Evolutionary conservation across 306 rosid species (phyloP), one percentile per base, ranked within the genome.

Genomic region (Crataegus laevigata): DNA sequence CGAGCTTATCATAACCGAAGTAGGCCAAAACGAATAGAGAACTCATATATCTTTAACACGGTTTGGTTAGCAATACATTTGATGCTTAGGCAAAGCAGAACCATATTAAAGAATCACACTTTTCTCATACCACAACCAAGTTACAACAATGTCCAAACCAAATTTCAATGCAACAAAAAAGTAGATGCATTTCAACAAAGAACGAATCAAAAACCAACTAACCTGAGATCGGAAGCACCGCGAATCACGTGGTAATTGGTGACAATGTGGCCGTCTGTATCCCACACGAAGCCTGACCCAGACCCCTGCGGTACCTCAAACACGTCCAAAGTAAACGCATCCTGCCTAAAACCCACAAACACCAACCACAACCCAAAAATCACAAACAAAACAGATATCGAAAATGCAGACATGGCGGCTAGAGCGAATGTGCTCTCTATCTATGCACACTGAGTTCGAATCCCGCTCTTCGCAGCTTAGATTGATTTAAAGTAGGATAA

Each of bases 191-290:
- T 69, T 25, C 25, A 64, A 78, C 4, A 8, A 18, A 63, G 75
- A 24, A 60, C 30, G 45, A 68, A 3, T 12, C 36, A 4, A 19
- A 69, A 68, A 50, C 11, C 60, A 67, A 51, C 87, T 42, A 74
- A 96, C 99, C 87, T 96, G 80, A 96, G 97, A 88, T 96, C 99
- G 69, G 99, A 96, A 76, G 99, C 99, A 80, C 99, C 99, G 30
- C 99, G 92, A 73, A 96, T 96, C 69, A 96, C 99, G 21, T 92
- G 99, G 75, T 90, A 96, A 84, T 96, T 96, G 75, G 99, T 96
- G 77, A 96, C 99, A 82, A 96, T 9, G 78, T 96, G 84, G 67
- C 99, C 99, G 0, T 84, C 54, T 77, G 69, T 90, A 76, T 96
- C 99, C 99, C 99, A 96, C 66, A 96, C 96, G 70, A 92, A 92